A percentile compares a stretch with the other conserved stretches of the same genome.
Evolutionary conservation across 2,329 filamentous ascomycete species (phyloP).

Genomic region (Exophiala sp.): DNA sequence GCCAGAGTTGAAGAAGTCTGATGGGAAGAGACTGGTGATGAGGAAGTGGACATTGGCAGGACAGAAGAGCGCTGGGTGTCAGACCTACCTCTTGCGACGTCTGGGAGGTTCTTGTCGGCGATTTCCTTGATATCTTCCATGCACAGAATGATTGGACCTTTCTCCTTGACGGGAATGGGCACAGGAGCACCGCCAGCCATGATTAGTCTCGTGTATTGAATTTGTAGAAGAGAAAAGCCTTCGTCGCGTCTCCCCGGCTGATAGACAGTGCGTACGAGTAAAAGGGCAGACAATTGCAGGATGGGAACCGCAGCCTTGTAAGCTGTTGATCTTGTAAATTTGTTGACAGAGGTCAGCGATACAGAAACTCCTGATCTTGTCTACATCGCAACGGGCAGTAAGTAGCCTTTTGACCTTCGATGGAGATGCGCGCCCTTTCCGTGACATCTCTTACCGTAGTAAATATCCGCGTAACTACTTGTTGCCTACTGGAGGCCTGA

Average conservation of each 20-base stretch:
- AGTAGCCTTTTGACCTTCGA: background rate
- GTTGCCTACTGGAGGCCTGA: background rate
- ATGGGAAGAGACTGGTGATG: too few relatives aligned
- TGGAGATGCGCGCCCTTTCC: conserved; percentile 2
- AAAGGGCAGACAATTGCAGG: background rate
- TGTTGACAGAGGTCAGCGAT: too few relatives aligned
- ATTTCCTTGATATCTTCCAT: conserved; percentile 19
- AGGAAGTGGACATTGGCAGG: background rate
- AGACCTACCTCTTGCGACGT: conserved; percentile 15
- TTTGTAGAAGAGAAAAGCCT: too few relatives aligned
- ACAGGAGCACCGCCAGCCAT: conserved; percentile 11
- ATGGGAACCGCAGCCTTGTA: too few relatives aligned
- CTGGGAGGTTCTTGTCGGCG: conserved; percentile 12
- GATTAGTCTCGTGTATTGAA: background rate
- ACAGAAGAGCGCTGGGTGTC: background rate
- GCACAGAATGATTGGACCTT: conserved; percentile 8
- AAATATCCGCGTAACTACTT: background rate
- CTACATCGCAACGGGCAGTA: too few relatives aligned
- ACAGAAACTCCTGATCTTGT: too few relatives aligned
- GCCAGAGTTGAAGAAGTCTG: conserved; percentile 23
- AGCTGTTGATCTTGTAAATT: too few relatives aligned
- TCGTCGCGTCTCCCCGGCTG: background rate
- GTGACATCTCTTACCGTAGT: background rate
- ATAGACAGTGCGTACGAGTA: background rate
- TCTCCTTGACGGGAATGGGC: conserved; percentile 6